A percentile compares a stretch with the other conserved stretches of the same genome.
Conservation (phyloP, 1,284 basidiomycete species). For the Ceratobasidium sp. region DNA sequence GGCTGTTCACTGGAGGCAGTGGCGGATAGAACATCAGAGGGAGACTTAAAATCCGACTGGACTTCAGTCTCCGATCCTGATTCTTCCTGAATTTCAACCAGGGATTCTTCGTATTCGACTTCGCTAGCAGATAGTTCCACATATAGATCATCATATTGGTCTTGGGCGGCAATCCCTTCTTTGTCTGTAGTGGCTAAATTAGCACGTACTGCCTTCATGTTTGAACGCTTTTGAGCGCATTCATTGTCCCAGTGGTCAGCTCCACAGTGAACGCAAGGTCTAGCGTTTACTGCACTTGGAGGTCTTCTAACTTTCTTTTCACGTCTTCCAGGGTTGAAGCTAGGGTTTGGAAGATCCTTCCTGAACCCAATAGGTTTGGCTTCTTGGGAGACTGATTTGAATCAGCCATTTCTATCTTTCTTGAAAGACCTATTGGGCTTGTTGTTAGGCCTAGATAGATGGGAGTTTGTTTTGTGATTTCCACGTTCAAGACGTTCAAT, state of each 20-base stretch:
- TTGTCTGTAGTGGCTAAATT: slow-evolving; percentile 45
- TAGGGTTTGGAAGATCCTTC: slow-evolving; percentile 40
- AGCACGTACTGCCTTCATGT: slow-evolving; percentile 48
- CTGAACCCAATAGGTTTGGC: slow-evolving; percentile 34
- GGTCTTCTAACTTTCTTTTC: slow-evolving; percentile 55
- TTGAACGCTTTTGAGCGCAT: slow-evolving; percentile 52
- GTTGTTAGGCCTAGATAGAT: neutral
- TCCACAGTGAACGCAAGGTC: slow-evolving; percentile 59
- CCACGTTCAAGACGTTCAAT: slow-evolving; percentile 17
- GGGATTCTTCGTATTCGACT: neutral
- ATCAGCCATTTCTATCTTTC: neutral
- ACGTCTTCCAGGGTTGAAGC: slow-evolving; percentile 55
- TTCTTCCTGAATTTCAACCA: neutral
- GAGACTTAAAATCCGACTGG: slow-evolving; percentile 10
- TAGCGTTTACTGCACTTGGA: slow-evolving; percentile 50
- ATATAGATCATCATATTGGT: slow-evolving; percentile 52
- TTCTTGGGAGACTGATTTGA: too few relatives aligned
- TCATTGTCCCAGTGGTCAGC: slow-evolving; percentile 58
- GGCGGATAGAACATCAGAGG: neutral
- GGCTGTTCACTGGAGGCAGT: neutral
- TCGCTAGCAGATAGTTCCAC: neutral
- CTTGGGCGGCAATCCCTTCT: slow-evolving; percentile 51
- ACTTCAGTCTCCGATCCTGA: neutral
- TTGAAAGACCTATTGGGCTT: too few relatives aligned
- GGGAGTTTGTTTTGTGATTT: slow-evolving; percentile 9